Evolutionary conservation across 805 yeast species (phyloP).

Genomic region (Debaryomyces castellii): DNA sequence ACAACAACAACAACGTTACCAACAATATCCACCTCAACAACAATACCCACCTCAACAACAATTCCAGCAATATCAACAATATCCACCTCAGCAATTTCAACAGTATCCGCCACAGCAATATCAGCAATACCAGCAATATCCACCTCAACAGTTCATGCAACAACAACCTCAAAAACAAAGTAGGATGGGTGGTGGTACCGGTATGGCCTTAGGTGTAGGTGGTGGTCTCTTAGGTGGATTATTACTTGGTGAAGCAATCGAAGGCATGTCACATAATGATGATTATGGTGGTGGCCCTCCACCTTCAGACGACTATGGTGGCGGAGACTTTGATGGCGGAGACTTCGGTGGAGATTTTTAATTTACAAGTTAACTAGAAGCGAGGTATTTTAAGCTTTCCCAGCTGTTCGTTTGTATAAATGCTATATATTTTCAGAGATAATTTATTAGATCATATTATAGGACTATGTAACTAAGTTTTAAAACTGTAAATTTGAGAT

Average conservation of each 20-base stretch:
- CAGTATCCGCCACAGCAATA: conserved; percentile 13
- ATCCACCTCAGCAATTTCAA: conserved; percentile 24
- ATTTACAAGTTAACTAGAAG: too few species aligned
- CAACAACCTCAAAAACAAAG: conserved; percentile 21
- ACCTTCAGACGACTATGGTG: conserved; percentile 24
- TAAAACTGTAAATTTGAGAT: too few species aligned
- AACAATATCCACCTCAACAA: conserved; percentile 24
- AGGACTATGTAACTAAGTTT: neutral
- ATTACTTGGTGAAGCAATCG: conserved; percentile 46
- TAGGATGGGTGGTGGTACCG: conserved; percentile 43
- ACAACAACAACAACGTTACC: conserved; percentile 27
- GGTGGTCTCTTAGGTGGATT: conserved; percentile 65
- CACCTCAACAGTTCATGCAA: conserved; percentile 18
- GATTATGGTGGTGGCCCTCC: conserved; percentile 31
- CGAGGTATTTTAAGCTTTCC: neutral
- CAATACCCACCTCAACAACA: conserved; percentile 32
- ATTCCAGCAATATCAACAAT: conserved; percentile 25
- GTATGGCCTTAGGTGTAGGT: conserved; percentile 49
- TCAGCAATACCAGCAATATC: conserved; percentile 10
- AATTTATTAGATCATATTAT: neutral
- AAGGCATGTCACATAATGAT: conserved; percentile 20
- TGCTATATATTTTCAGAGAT: neutral
- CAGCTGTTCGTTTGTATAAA: neutral
- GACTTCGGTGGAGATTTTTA: conserved; percentile 14
- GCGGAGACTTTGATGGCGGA: conserved; percentile 39